A percentile compares a stretch with the other conserved stretches of the same genome.
phyloP scores from a whole-genome alignment of 345 rosid species.

The Salix suchowensis region DNA sequence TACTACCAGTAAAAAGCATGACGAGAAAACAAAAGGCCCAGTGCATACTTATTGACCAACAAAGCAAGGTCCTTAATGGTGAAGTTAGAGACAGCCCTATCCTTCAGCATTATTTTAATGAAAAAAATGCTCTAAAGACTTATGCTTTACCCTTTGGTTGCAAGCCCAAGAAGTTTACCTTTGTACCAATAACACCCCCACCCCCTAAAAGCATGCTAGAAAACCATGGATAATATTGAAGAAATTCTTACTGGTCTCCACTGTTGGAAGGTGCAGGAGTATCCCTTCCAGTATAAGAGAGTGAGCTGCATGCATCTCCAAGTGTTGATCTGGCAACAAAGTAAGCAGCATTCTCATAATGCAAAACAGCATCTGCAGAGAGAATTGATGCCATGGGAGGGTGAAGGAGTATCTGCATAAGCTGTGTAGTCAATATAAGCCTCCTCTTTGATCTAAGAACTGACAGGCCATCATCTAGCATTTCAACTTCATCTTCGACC shows the following conservation, averaged over 20 bases:
- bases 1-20: neutral
- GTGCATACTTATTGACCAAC: neutral
- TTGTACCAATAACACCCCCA: neutral
- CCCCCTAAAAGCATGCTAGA: neutral
- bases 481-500: constrained; percentile 59
- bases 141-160: neutral
- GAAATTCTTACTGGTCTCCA: constrained; percentile 53
- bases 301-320: constrained; percentile 66
- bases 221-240: constrained; percentile 1
- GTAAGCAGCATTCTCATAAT: constrained; percentile 50
- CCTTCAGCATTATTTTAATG: neutral
- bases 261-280: constrained; percentile 17
- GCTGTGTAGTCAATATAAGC: constrained; percentile 65
- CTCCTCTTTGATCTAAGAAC: constrained; percentile 65
- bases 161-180: neutral
- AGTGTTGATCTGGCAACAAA: constrained; percentile 49
- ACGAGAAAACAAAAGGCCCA: neutral
- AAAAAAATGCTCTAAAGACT: neutral
- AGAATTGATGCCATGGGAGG: constrained; percentile 57
- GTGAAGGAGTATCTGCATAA: constrained; percentile 63
- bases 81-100: neutral
- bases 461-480: constrained; percentile 43
- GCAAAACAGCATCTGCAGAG: constrained; percentile 41
- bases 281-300: constrained; percentile 31
- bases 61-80: neutral